A percentile compares a stretch with the other conserved stretches of the same genome.
Conservation (phyloP, 1,284 basidiomycete species). For the Cryptococcus jaspeensis region DNA sequence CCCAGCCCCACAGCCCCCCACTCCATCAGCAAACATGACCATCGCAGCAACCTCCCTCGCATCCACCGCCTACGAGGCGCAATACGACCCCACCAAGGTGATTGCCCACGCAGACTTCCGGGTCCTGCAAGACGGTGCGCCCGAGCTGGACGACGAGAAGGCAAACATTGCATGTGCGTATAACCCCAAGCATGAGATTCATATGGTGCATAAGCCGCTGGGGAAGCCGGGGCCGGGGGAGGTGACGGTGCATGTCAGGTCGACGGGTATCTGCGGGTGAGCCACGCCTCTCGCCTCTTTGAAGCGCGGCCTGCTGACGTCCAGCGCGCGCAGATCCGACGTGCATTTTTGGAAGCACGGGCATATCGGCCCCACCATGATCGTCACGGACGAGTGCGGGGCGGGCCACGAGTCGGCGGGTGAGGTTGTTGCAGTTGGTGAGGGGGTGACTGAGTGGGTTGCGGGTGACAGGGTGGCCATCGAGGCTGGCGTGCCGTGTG, state of each 20-base stretch:
- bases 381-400: constrained; percentile 51
- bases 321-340: constrained; percentile 49
- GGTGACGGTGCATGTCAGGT: constrained; percentile 51
- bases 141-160: constrained; percentile 22
- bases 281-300: constrained; percentile 9
- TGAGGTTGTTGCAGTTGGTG: constrained; percentile 52
- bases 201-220: constrained; percentile 50
- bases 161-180: constrained; percentile 51
- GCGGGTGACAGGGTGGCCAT: constrained; percentile 55
- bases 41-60: constrained; percentile 5
- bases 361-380: constrained; percentile 49
- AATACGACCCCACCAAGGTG: constrained; percentile 43
- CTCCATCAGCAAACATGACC: constrained; percentile 5
- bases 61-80: constrained; percentile 28
- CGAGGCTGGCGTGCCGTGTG: constrained; percentile 57
- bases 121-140: constrained; percentile 31
- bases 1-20: not conserved
- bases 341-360: constrained; percentile 59
- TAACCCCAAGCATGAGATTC: constrained; percentile 49
- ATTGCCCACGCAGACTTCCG: constrained; percentile 45
- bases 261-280: constrained; percentile 55
- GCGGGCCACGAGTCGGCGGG: constrained; percentile 54
- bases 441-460: constrained; percentile 48
- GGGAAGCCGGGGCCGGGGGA: constrained; percentile 48
- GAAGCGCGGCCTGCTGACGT: not conserved